A percentile compares a stretch with the other conserved stretches of the same genome.
These are phyloP conservation scores for Raphanus sativus DNA, from an alignment of 345 rosid genomes.

Conservation along the genomic window DNA sequence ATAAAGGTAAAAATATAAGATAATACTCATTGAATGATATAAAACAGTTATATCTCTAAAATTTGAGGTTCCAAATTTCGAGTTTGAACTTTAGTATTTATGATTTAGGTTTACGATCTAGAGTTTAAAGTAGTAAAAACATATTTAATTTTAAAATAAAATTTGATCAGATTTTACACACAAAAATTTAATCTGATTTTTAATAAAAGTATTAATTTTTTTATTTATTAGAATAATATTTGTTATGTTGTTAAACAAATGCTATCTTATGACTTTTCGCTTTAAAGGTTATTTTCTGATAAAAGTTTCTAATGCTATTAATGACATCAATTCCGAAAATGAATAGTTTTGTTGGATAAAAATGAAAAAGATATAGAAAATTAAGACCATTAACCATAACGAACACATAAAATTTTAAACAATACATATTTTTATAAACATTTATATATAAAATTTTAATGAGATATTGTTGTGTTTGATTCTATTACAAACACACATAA, in stretches of 20 bases:
- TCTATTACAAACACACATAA: too few relatives aligned
- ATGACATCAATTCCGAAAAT: not conserved
- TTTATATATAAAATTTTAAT: too few relatives aligned
- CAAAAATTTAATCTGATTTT: not conserved
- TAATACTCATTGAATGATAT: too few relatives aligned
- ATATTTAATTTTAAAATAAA: not conserved
- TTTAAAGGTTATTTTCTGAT: not conserved
- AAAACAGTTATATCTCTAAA: too few relatives aligned
- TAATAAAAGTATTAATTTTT: not conserved
- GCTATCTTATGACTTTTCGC: not conserved
- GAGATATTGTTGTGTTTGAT: too few relatives aligned
- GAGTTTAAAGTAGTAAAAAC: not conserved
- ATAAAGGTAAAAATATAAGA: too few relatives aligned
- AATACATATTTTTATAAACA: too few relatives aligned
- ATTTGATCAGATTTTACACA: too few relatives aligned
- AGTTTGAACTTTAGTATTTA: too few relatives aligned
- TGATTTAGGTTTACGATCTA: not conserved
- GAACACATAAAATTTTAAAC: too few relatives aligned
- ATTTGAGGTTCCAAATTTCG: too few relatives aligned
- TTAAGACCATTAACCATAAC: too few relatives aligned
- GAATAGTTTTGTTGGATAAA: not conserved
- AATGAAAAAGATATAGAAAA: not conserved
- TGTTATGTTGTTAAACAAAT: not conserved
- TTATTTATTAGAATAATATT: not conserved
- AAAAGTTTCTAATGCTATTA: not conserved